phyloP scores from a whole-genome alignment of 1,284 basidiomycete species.

The Melampsora occidentalis region DNA sequence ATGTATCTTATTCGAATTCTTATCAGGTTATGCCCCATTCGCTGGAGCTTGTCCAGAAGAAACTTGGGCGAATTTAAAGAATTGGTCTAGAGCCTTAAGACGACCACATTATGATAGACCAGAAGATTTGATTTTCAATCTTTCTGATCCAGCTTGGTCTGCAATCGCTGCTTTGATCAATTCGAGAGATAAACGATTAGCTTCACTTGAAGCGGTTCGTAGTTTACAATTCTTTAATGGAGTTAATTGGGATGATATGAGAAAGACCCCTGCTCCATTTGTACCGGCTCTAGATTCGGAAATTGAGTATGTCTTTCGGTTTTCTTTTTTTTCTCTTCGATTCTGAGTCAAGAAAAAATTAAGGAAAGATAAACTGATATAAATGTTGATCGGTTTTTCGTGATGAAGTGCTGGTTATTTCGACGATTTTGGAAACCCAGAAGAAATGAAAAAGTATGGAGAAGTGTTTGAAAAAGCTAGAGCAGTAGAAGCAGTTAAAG shows the following conservation, averaged over 20 bases:
- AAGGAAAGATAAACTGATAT: neutral
- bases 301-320: slow-evolving; percentile 60
- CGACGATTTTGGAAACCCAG: slow-evolving; percentile 86
- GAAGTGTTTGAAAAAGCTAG: slow-evolving; percentile 97
- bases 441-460: slow-evolving; percentile 88
- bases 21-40: slow-evolving; percentile 87
- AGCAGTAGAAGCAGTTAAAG: slow-evolving; percentile 85
- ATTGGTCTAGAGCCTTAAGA: slow-evolving; percentile 84
- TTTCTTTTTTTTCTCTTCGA: neutral
- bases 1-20: slow-evolving; percentile 82
- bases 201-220: slow-evolving; percentile 70
- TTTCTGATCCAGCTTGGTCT: slow-evolving; percentile 91
- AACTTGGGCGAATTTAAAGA: slow-evolving; percentile 98
- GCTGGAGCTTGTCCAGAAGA: slow-evolving; percentile 93
- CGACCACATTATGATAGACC: slow-evolving; percentile 92
- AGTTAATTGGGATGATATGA: slow-evolving; percentile 73
- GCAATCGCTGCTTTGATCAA: slow-evolving; percentile 76
- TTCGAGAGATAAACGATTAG: slow-evolving; percentile 74
- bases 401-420: slow-evolving; percentile 77
- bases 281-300: slow-evolving; percentile 93
- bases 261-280: slow-evolving; percentile 80
- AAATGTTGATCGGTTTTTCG: neutral
- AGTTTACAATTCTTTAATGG: slow-evolving; percentile 79
- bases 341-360: neutral
- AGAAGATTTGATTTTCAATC: slow-evolving; percentile 95